phyloP scores from a whole-genome alignment of 2,329 filamentous ascomycete species.

The Sporothrix curviconia region DNA sequence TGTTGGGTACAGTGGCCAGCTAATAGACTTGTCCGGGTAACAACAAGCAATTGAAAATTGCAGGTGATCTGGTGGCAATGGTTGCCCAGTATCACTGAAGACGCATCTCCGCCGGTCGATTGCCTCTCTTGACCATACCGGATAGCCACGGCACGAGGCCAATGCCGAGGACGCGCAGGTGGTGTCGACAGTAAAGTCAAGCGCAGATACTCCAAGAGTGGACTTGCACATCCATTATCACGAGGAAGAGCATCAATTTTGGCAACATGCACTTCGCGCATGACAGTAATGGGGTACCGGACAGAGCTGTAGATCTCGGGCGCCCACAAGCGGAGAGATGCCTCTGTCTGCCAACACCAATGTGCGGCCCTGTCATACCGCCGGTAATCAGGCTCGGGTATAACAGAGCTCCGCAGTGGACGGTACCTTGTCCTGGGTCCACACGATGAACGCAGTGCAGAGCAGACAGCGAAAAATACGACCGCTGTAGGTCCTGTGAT shows the following conservation, averaged over 20 bases:
- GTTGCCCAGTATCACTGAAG: slow-evolving; percentile 20
- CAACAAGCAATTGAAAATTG: slow-evolving; percentile 21
- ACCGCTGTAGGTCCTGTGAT: slow-evolving; percentile 3
- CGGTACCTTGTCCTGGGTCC: too few species aligned
- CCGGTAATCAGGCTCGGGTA: too few species aligned
- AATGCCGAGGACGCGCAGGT: slow-evolving; percentile 21
- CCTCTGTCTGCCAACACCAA: slow-evolving; percentile 24
- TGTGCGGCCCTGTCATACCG: slow-evolving; percentile 22
- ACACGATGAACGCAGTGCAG: too few species aligned
- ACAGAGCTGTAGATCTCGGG: slow-evolving; percentile 24
- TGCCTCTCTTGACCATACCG: slow-evolving; percentile 17
- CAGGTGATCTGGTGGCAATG: slow-evolving; percentile 18
- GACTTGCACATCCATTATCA: background rate
- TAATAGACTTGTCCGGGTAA: too few species aligned
- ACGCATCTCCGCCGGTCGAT: slow-evolving; percentile 21
- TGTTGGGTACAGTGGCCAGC: slow-evolving; percentile 22
- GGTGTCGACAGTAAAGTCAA: slow-evolving; percentile 23
- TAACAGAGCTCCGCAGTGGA: too few species aligned
- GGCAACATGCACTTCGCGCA: slow-evolving; percentile 20
- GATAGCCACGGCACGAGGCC: slow-evolving; percentile 5
- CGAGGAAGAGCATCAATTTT: slow-evolving; percentile 17
- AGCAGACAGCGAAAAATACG: slow-evolving; percentile 17
- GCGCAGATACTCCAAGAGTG: slow-evolving; percentile 20
- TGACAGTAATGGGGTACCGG: slow-evolving; percentile 21
- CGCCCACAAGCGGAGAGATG: slow-evolving; percentile 23